Evolutionary conservation across 768 basidiomycete species (phyloP), one percentile per base, ranked within the genome.

Genomic region (Paxillus ammoniavirescens): DNA sequence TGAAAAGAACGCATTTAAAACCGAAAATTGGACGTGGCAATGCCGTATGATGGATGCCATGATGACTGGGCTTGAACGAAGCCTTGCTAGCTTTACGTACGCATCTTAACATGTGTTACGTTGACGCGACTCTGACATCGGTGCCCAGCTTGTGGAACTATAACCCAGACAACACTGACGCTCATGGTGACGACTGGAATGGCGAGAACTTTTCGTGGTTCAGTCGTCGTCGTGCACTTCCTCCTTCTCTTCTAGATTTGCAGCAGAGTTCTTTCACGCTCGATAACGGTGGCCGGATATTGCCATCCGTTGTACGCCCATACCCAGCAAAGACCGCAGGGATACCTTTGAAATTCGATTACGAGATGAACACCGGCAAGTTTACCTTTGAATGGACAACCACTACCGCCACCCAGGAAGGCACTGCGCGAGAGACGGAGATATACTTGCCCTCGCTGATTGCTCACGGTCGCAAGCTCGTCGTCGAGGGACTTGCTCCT

Each of bases 181-280:
- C 69, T 15, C 61, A 70, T 23, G 96, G 96, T 14, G 95, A 98
- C 66, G 72, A 85, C 66, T 97, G 95, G 95, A 96, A 95, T 61
- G 92, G 90, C 49, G 95, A 99, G 71, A 97, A 95, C 72, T 98
- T 99, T 67, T 93, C 92, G 1, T 97, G 92, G 91, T 98, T 93
- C 78, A 84, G 84, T 62, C 73, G 74, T 41, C 71, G 68, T 35
- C 82, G 86, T 14, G 83, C 80, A 1, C 72, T 83, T 47, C 87
- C 81, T 1, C 64, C 77, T 0, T 79, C 78, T 0, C 64, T 83
- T 38, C 74, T 87, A 12, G 79, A 78, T 57, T 77, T 80, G 51
- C 77, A 80, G 8, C 89, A 90, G 68, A 73, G 73, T 17, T 78
- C 84, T 2, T 75, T 80, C n/a, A 82, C 84, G 5, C 77, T 94